Base-by-base conservation (phyloP, 192 early-diverging fungal genomes). In the Podila epigama region DNA sequence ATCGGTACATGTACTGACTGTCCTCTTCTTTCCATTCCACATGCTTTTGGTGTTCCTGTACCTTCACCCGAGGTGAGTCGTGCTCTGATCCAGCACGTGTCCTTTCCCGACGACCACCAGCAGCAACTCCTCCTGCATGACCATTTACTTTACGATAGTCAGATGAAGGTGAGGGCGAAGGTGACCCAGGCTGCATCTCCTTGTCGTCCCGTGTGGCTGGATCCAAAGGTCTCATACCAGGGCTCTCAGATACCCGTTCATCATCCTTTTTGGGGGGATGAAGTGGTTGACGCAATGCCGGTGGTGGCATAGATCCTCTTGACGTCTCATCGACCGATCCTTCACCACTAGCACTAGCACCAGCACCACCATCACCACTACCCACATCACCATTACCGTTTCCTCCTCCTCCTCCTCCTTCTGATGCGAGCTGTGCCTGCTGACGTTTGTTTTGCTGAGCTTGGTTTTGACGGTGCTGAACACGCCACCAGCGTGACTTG, bases 11-110 rank as follows among this genome's bases (percentile, higher is more conserved):
- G 56, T 68, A 68, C 32, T 58, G 66, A 15, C 73, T 77, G 54
- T 77, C 73, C 28, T 77, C 73, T n/a, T 77, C 73, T 33, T 77
- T 77, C 73, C 73, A 77, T 33, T 77, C 73, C 32, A 77, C 64
- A 20, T 77, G 73, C 40, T 77, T 77, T 44, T 77, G 73, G 40
- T 77, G 73, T 48, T 77, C 73, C 10, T 59, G 55, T 4, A 27
- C 34, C n/a, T 41, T 56, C 12, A 27, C 20, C 10, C 68, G 68
- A 8, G 70, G 64, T 6, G 63, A 72, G 1, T 59, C 58, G 3
- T 36, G 18, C 25, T 34, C 58, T 36, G 31, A 22, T 28, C 34
- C 20, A 16, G 18, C 15, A 13, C 41, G 15, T 27, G 58, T 25
- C 37, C 28, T 54, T 18, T 54, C 52, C 8, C 29, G 25, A 32